Conservation (phyloP, 106 monocot genomes). For the Dactylorhiza incarnata region DNA sequence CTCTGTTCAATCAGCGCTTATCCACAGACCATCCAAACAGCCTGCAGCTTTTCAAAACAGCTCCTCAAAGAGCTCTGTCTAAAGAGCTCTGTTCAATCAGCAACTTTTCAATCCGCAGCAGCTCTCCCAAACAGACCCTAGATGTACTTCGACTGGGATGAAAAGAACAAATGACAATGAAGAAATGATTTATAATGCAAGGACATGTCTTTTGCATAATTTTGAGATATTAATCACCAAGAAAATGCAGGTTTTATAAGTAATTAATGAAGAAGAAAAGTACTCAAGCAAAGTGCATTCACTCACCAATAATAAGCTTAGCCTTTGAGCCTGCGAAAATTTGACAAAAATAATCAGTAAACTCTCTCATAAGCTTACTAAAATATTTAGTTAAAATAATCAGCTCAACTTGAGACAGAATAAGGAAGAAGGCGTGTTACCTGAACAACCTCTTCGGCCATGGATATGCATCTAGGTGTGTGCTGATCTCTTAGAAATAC, state of each 20-base stretch:
- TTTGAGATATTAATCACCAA: not conserved
- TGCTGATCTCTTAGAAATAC: slow-evolving; percentile 79
- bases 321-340: not conserved
- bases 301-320: not conserved
- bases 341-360: not conserved
- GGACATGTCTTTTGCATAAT: not conserved
- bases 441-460: slow-evolving; percentile 88
- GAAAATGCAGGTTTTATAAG: not conserved
- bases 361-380: not conserved
- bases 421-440: slow-evolving; percentile 20
- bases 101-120: too few species aligned
- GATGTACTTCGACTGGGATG: not conserved
- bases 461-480: slow-evolving; percentile 71
- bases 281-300: not conserved
- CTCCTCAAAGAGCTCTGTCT: too few species aligned
- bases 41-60: too few species aligned
- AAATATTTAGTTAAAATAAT: not conserved
- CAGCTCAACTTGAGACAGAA: not conserved
- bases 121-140: too few species aligned
- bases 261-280: not conserved
- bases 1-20: too few species aligned
- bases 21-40: too few species aligned
- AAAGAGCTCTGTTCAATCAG: too few species aligned
- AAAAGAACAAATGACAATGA: not conserved
- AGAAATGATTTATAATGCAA: not conserved